phyloP scores from a whole-genome alignment of 2,329 filamentous ascomycete genomes.

The Nannizzia gypsea region DNA sequence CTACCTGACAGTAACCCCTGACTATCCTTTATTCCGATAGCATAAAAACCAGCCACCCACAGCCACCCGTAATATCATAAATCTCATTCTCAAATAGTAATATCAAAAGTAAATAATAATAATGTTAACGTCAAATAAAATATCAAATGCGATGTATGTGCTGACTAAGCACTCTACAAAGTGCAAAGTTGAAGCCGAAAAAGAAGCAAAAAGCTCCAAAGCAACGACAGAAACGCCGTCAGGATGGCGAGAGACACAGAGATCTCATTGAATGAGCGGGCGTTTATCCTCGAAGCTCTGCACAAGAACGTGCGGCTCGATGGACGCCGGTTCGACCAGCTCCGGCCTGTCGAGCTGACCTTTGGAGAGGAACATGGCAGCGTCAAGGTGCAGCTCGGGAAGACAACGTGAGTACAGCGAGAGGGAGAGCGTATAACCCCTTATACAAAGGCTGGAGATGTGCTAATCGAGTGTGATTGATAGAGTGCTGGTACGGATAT shows the following conservation, averaged over 20 bases:
- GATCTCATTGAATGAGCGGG: slow-evolving; percentile 76
- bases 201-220: background rate
- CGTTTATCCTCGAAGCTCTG: slow-evolving; percentile 74
- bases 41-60: no score
- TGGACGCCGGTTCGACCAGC: slow-evolving; percentile 68
- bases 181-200: background rate
- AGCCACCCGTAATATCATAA: background rate
- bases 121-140: no score
- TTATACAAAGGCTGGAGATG: background rate
- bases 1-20: background rate
- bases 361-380: slow-evolving; percentile 90
- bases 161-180: background rate
- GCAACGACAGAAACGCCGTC: background rate
- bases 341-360: slow-evolving; percentile 60
- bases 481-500: slow-evolving; percentile 73
- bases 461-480: background rate
- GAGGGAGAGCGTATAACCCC: no score
- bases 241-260: slow-evolving; percentile 34
- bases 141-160: background rate
- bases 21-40: background rate
- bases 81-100: background rate
- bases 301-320: slow-evolving; percentile 72
- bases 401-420: slow-evolving; percentile 70
- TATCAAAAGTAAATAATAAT: no score
- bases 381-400: slow-evolving; percentile 75